Base-by-base conservation (phyloP, 495 filamentous ascomycete species). In the Elasticomyces elasticus region DNA sequence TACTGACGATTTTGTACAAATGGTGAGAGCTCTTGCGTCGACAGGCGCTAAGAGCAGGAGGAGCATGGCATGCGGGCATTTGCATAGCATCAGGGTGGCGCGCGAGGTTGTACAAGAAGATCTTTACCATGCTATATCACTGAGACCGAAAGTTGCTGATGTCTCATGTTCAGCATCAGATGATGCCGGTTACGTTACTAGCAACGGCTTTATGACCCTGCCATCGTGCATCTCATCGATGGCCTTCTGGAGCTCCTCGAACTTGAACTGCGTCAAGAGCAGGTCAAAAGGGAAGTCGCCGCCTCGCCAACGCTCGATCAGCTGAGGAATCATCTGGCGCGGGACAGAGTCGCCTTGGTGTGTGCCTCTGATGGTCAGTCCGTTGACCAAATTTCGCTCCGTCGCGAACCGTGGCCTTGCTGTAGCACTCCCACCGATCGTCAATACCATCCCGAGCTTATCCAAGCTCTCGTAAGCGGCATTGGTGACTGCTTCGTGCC, bases 261-360 rank as follows among this genome's bases (percentile, higher is more conserved):
- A 59, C 17, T 28, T 26, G 22, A 46, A 59, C 24, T 37, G 23
- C 15, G 56, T 37, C 17, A 54, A 49, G 25, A 59, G 11, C 51
- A 42, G 27, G 13, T 59, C 56, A 33, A 59, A 59, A 5, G 56
- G 51, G 25, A 59, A 55, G 22, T 24, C 11, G 25, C 51, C 56
- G 19, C 51, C 22, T 38, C 46, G 37, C 56, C 56, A 59, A 25
- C 54, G 11, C 23, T 43, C 22, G n/a, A 59, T 59, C 51, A 59
- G 28, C 6, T 25, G 22, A 13, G 56, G 56, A 28, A 59, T 54
- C 52, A 59, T 54, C 10, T 27, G 41, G 20, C 51, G 30, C 23
- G 51, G 37, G 27, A 54, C 56, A 13, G 49, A 54, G 45, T 59
- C 56, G 15, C 56, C 56, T 24, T 59, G 56, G 28, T 59, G 56